phyloP scores from a whole-genome alignment of 2,329 filamentous ascomycete genomes.

The Penicillium olsonii region DNA sequence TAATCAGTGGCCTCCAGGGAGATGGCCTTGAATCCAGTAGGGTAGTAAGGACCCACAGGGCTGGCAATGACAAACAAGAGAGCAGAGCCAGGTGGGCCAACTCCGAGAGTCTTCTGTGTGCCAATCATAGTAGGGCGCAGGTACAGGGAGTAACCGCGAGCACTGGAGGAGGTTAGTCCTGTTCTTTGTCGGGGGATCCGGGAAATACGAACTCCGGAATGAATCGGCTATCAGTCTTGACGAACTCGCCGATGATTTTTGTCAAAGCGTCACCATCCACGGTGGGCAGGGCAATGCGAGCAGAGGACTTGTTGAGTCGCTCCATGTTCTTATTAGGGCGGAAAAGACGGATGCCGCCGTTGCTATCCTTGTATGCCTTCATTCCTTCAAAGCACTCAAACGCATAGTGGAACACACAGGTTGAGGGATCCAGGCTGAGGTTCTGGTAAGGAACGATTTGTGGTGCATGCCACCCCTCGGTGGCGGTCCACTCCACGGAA shows the following conservation, averaged over 20 bases:
- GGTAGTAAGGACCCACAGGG: constrained; percentile 96
- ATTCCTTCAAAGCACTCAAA: constrained; percentile 99
- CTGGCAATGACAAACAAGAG: constrained; percentile 94
- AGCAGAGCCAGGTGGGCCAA: constrained; percentile 87
- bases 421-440: constrained; percentile 91
- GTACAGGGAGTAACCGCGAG: constrained; percentile 88
- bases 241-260: constrained; percentile 77
- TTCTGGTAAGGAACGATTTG: constrained; percentile 94
- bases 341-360: constrained; percentile 81
- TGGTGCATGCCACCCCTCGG: constrained; percentile 78
- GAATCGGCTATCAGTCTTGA: constrained; percentile 80
- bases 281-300: constrained; percentile 88
- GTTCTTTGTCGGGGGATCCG: neutral
- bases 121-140: constrained; percentile 96
- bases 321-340: constrained; percentile 95
- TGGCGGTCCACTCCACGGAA: constrained; percentile 85
- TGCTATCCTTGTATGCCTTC: constrained; percentile 94
- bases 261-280: constrained; percentile 75
- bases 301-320: constrained; percentile 85
- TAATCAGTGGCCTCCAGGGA: constrained; percentile 95
- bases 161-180: constrained; percentile 35
- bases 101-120: constrained; percentile 90
- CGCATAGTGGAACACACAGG: constrained; percentile 97
- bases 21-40: constrained; percentile 96
- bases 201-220: constrained; percentile 67